These are phyloP conservation scores for Cruciata laevipes DNA, from an alignment of 257 asterid species.

Conservation along the genomic window DNA sequence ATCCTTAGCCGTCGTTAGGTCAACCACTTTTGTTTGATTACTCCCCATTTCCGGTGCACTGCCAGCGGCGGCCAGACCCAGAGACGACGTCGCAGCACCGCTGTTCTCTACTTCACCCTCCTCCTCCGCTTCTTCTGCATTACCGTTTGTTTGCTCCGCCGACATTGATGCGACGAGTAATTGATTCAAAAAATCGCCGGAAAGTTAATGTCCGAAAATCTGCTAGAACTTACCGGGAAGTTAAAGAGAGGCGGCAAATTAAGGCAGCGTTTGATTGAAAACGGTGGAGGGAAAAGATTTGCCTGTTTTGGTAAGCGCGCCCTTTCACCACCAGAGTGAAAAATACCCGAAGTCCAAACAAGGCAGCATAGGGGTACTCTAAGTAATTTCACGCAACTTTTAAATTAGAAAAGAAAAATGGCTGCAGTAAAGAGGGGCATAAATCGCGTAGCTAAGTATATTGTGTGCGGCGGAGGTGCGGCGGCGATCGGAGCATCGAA, in stretches of 20 bases:
- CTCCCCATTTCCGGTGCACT: slow-evolving; percentile 17
- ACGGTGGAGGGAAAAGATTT: neutral
- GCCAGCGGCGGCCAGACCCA: slow-evolving; percentile 15
- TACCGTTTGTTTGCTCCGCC: slow-evolving; percentile 2
- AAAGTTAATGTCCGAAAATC: neutral
- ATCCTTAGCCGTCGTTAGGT: slow-evolving; percentile 22
- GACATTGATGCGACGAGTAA: neutral
- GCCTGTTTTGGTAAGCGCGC: neutral
- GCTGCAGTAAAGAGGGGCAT: neutral
- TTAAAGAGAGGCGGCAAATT: neutral
- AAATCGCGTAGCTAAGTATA: neutral
- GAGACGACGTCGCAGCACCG: slow-evolving; percentile 23
- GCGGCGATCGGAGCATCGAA: neutral
- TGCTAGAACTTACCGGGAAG: neutral
- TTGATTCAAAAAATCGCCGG: neutral
- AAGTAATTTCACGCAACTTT: neutral
- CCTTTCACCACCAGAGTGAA: neutral
- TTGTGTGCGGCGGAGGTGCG: neutral
- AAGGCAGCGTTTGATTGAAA: neutral
- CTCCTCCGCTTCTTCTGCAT: slow-evolving; percentile 19
- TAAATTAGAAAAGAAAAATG: neutral
- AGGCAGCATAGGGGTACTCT: neutral
- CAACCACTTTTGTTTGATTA: slow-evolving; percentile 17
- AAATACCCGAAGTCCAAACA: neutral
- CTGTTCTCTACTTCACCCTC: slow-evolving; percentile 18